Conservation (phyloP, 1,284 basidiomycete genomes). For the Rhodotorula sp. region DNA sequence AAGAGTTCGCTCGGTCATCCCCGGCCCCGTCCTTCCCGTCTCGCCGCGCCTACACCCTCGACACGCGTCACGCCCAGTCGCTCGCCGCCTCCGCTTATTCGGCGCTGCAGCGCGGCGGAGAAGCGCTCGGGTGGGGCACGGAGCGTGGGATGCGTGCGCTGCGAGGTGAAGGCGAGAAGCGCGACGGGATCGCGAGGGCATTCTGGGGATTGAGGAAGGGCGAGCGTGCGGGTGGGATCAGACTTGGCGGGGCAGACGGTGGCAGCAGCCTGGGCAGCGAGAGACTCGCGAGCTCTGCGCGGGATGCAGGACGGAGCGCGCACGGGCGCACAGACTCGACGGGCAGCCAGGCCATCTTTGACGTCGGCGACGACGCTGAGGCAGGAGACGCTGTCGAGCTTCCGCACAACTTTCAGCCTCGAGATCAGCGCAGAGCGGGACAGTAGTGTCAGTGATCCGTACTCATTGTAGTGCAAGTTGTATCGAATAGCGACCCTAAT, state of each 20-base stretch:
- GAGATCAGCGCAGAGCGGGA: neutral
- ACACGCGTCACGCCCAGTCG: neutral
- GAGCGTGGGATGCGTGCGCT: neutral
- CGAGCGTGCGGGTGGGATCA: slow-evolving; percentile 23
- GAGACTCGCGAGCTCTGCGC: too few species aligned
- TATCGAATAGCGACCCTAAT: neutral
- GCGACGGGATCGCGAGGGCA: slow-evolving; percentile 17
- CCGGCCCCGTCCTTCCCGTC: neutral
- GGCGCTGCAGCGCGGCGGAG: neutral
- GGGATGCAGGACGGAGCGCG: neutral
- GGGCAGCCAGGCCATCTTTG: neutral
- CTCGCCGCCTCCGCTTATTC: neutral
- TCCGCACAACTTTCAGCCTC: slow-evolving; percentile 15
- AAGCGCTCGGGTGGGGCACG: slow-evolving; percentile 15
- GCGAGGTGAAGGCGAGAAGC: neutral
- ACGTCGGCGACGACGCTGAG: slow-evolving; percentile 13
- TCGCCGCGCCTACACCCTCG: slow-evolving; percentile 9
- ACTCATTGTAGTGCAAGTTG: neutral
- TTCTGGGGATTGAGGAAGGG: slow-evolving; percentile 24
- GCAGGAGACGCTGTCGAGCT: slow-evolving; percentile 23
- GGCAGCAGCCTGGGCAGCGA: too few species aligned
- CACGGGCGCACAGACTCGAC: neutral
- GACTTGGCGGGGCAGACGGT: neutral
- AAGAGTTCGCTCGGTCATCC: neutral
- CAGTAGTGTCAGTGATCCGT: neutral